Conservation (phyloP, 768 basidiomycete species). For the Termitomyces sp. region DNA sequence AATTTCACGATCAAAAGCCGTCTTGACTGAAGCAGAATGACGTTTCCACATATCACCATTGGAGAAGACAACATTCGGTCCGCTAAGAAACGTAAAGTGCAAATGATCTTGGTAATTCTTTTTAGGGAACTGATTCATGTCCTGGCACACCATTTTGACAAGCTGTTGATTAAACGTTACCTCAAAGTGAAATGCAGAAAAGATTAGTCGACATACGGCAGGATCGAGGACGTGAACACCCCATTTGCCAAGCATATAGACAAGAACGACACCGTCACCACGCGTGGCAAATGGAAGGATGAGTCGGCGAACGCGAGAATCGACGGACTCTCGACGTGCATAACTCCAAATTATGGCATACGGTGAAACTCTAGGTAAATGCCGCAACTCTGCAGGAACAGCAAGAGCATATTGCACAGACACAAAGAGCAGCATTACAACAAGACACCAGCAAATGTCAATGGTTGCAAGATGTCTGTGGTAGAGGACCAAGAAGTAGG, state of each 20-base stretch:
- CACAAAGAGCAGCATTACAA: neutral
- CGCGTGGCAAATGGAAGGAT: slow-evolving; percentile 28
- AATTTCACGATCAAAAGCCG: slow-evolving; percentile 25
- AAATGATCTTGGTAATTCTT: slow-evolving; percentile 26
- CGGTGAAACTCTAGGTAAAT: slow-evolving; percentile 28
- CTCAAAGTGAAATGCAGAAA: neutral
- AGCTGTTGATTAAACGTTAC: slow-evolving; percentile 12
- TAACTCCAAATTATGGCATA: slow-evolving; percentile 27
- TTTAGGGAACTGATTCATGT: slow-evolving; percentile 19
- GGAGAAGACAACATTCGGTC: slow-evolving; percentile 29
- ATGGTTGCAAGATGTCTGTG: neutral
- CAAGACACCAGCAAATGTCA: slow-evolving; percentile 4
- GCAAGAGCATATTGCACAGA: slow-evolving; percentile 13
- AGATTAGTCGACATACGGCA: slow-evolving; percentile 17
- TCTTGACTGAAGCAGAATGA: slow-evolving; percentile 27
- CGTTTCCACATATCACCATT: slow-evolving; percentile 32
- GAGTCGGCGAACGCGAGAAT: slow-evolving; percentile 25
- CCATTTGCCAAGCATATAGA: slow-evolving; percentile 35
- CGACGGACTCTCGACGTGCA: slow-evolving; percentile 26
- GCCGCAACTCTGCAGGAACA: slow-evolving; percentile 24
- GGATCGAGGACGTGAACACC: slow-evolving; percentile 32
- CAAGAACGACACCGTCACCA: slow-evolving; percentile 27
- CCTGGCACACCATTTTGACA: slow-evolving; percentile 19
- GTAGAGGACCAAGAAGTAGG: neutral
- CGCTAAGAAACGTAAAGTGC: slow-evolving; percentile 28